Percentiles rank a stretch among this genome's conserved stretches.
phyloP scores from a whole-genome alignment of 1,284 basidiomycete genomes.

The Cryptococcus amylolentus region DNA sequence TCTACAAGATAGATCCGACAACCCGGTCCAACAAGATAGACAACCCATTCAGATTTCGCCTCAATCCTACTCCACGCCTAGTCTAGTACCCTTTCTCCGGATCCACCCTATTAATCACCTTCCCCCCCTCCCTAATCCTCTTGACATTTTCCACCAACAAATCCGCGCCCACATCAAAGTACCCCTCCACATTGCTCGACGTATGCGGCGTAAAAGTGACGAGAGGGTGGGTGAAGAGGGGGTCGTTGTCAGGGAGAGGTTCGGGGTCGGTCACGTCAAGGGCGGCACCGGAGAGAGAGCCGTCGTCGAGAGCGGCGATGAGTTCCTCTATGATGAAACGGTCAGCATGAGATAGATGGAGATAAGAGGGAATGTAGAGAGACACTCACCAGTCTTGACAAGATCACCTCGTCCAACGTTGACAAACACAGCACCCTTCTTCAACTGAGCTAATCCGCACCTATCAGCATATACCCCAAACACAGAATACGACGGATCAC shows the following conservation, averaged over 20 bases:
- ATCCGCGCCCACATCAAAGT: constrained; percentile 27
- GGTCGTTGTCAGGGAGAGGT: constrained; percentile 30
- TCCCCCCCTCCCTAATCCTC: constrained; percentile 23
- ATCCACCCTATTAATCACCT: constrained; percentile 14
- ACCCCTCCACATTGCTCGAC: constrained; percentile 23
- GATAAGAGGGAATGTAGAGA: constrained; percentile 15
- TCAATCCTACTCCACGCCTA: not conserved
- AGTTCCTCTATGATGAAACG: constrained; percentile 19
- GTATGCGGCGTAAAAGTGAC: constrained; percentile 35
- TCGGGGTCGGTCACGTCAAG: constrained; percentile 45
- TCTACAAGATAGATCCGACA: too few species aligned
- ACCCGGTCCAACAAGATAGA: too few species aligned
- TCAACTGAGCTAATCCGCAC: constrained; percentile 17
- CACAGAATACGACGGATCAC: not conserved
- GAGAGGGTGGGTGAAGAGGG: constrained; percentile 29
- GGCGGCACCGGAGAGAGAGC: constrained; percentile 31
- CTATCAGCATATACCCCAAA: not conserved
- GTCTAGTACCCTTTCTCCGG: constrained; percentile 12
- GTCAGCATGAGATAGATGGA: not conserved
- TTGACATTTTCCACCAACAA: constrained; percentile 33
- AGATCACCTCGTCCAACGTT: constrained; percentile 48
- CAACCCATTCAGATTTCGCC: too few species aligned
- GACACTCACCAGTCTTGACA: constrained; percentile 25
- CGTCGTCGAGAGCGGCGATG: constrained; percentile 23
- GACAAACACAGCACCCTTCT: constrained; percentile 38